phyloP scores from a whole-genome alignment of 2,329 filamentous ascomycete genomes.

The Cladosporium colombiae region DNA sequence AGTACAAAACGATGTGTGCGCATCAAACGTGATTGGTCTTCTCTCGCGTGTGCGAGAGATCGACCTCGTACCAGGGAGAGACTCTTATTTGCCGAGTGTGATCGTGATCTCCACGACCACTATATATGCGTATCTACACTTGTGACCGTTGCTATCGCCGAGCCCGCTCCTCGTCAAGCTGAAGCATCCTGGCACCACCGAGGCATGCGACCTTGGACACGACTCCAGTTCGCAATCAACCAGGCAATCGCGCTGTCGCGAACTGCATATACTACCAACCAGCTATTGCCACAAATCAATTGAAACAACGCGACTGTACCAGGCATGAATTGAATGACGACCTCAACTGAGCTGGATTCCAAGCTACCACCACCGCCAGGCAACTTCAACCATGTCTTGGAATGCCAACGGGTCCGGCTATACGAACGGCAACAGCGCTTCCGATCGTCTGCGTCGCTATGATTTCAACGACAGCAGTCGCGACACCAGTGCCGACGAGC shows the following conservation, averaged over 20 bases:
- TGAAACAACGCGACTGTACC: background rate
- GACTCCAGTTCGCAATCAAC: background rate
- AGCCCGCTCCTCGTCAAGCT: background rate
- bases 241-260: background rate
- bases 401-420: slow-evolving; percentile 38
- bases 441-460: slow-evolving; percentile 36
- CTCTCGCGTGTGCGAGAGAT: too few relatives aligned
- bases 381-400: slow-evolving; percentile 16
- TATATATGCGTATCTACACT: too few relatives aligned
- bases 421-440: slow-evolving; percentile 12
- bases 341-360: background rate
- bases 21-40: too few relatives aligned
- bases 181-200: background rate
- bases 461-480: slow-evolving; percentile 38
- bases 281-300: background rate
- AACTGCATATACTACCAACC: background rate
- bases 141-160: background rate
- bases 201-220: slow-evolving; percentile 5
- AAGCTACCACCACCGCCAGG: background rate
- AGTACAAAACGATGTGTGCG: too few relatives aligned
- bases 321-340: background rate
- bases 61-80: too few relatives aligned
- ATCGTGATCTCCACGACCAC: too few relatives aligned
- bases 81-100: too few relatives aligned
- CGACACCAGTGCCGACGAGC: slow-evolving; percentile 39